These are phyloP conservation scores for Diaporthe helianthi DNA, from an alignment of 2,329 filamentous ascomycete species.

Conservation along the genomic window DNA sequence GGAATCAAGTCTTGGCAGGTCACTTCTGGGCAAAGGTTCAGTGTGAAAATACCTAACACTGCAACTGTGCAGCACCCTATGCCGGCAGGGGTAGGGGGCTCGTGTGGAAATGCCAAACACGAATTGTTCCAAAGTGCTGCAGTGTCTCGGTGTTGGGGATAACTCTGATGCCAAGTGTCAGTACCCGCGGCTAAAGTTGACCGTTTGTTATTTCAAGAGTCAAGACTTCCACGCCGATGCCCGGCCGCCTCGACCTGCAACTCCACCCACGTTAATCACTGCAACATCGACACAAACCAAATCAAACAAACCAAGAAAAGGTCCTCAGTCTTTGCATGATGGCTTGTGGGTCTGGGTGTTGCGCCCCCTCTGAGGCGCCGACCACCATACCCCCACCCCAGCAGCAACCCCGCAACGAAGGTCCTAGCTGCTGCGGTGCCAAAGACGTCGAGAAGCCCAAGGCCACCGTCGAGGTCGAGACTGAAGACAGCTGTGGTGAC, in stretches of 20 bases:
- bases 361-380: background rate
- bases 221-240: background rate
- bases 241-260: background rate
- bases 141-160: background rate
- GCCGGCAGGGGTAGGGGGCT: background rate
- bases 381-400: background rate
- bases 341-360: conserved; percentile 17
- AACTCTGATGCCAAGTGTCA: conserved; percentile 4
- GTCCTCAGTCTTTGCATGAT: background rate
- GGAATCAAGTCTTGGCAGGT: too few species aligned
- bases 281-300: background rate
- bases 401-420: background rate
- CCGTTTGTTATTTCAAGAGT: background rate
- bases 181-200: conserved; percentile 17
- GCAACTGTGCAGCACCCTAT: too few species aligned
- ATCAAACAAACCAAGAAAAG: background rate
- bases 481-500: background rate
- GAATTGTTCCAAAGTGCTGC: background rate
- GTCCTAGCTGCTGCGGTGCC: background rate
- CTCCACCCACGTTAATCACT: background rate
- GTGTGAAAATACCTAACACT: too few species aligned
- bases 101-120: background rate
- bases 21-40: too few species aligned
- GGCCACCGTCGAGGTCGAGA: background rate
- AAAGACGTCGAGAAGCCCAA: background rate